Percentiles rank a stretch among this genome's conserved stretches.
These are phyloP conservation scores for Aspergillus avenaceus DNA, from an alignment of 495 filamentous ascomycete species.

Conservation along the genomic window DNA sequence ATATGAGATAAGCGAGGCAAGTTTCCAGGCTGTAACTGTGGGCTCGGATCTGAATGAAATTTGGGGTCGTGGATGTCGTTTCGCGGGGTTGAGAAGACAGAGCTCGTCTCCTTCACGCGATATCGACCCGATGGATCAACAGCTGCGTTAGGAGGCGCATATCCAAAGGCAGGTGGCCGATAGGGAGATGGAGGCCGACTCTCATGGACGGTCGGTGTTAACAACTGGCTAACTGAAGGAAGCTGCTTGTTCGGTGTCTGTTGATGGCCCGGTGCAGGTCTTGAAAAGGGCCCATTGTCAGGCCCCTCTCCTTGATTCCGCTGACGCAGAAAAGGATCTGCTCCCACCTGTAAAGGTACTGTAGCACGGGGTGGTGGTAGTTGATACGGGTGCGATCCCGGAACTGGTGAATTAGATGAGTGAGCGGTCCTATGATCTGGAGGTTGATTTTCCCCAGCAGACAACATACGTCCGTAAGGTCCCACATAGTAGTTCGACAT, in stretches of 20 bases:
- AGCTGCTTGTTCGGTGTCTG: slow-evolving; percentile 31
- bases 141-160: slow-evolving; percentile 15
- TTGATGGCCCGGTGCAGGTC: slow-evolving; percentile 14
- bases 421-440: slow-evolving; percentile 28
- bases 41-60: slow-evolving; percentile 19
- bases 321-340: slow-evolving; percentile 35
- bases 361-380: slow-evolving; percentile 47
- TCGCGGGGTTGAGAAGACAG: slow-evolving; percentile 10
- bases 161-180: slow-evolving; percentile 19
- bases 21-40: slow-evolving; percentile 17
- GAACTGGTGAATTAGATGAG: slow-evolving; percentile 32
- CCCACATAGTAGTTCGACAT: slow-evolving; percentile 46
- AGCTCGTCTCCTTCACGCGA: slow-evolving; percentile 21
- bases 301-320: slow-evolving; percentile 26
- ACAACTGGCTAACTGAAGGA: slow-evolving; percentile 45
- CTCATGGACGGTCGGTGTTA: slow-evolving; percentile 35
- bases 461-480: slow-evolving; percentile 49
- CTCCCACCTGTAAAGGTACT: slow-evolving; percentile 38
- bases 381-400: slow-evolving; percentile 41
- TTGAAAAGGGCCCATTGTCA: slow-evolving; percentile 16
- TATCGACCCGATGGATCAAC: slow-evolving; percentile 17
- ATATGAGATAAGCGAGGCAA: slow-evolving; percentile 37
- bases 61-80: slow-evolving; percentile 16
- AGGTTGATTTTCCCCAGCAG: slow-evolving; percentile 26
- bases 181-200: slow-evolving; percentile 30